phyloP scores from a whole-genome alignment of 192 early-diverging fungal species.

The Entophlyctis luteolus region DNA sequence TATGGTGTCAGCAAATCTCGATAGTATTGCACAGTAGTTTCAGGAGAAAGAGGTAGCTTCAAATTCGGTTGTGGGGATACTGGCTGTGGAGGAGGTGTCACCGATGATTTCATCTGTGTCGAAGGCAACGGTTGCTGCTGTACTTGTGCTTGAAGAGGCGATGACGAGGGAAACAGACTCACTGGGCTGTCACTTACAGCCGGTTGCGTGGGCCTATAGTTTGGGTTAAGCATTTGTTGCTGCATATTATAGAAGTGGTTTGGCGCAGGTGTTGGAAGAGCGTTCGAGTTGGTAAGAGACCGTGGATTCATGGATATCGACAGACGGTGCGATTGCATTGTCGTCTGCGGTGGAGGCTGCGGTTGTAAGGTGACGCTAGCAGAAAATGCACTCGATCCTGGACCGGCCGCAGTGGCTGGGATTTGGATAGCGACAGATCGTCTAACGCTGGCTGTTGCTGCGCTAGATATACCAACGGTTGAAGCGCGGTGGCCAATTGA shows the following conservation, averaged over 20 bases:
- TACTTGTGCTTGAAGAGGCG: not conserved
- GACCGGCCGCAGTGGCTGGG: not conserved
- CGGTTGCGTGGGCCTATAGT: not conserved
- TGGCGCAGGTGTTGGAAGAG: slow-evolving; percentile 9
- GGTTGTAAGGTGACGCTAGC: not conserved
- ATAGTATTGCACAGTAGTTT: slow-evolving; percentile 41
- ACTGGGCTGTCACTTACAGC: not conserved
- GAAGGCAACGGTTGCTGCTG: not conserved
- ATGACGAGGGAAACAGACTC: not conserved
- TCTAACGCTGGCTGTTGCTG: not conserved
- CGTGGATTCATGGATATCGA: slow-evolving; percentile 3
- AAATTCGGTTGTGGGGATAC: slow-evolving; percentile 8
- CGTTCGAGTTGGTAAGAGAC: slow-evolving; percentile 9
- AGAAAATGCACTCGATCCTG: not conserved
- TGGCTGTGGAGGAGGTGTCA: not conserved
- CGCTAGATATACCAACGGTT: not conserved
- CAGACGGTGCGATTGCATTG: not conserved
- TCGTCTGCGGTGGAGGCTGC: not conserved
- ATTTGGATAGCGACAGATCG: not conserved
- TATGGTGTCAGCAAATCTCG: slow-evolving; percentile 65
- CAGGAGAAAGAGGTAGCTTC: slow-evolving; percentile 40
- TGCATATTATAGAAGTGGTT: slow-evolving; percentile 21
- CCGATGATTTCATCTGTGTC: not conserved
- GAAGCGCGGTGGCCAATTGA: not conserved
- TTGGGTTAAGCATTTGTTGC: slow-evolving; percentile 11